Evolutionary conservation across 179 eudicot species (phyloP).

Genomic region (Silene vulgaris): DNA sequence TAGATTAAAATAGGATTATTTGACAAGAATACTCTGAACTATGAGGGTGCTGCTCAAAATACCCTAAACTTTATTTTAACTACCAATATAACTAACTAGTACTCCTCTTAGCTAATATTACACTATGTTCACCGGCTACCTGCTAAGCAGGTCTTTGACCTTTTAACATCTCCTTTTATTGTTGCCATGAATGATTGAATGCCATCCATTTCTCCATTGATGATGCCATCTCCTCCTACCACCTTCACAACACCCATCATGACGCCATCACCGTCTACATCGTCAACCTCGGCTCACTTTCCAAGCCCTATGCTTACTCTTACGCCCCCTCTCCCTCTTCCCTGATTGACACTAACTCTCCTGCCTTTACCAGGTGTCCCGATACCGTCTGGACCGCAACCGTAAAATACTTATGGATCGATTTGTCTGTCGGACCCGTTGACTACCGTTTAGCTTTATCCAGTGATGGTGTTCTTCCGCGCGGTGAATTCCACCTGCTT

Average conservation of each 20-base stretch:
- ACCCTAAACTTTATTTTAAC: too few species aligned
- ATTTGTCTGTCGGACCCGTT: constrained; percentile 79
- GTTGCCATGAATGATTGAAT: too few species aligned
- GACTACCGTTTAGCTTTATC: constrained; percentile 88
- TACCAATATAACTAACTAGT: too few species aligned
- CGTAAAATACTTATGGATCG: constrained; percentile 74
- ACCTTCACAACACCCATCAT: constrained; percentile 18
- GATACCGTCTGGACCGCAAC: constrained; percentile 65
- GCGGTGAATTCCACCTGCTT: constrained; percentile 76
- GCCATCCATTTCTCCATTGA: constrained; percentile 33
- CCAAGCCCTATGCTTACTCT: constrained; percentile 65
- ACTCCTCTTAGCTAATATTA: too few species aligned
- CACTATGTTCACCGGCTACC: too few species aligned
- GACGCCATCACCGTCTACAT: constrained; percentile 43
- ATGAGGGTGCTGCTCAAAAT: too few species aligned
- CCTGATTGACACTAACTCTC: constrained; percentile 42
- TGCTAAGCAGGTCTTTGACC: too few species aligned
- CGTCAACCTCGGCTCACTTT: constrained; percentile 6
- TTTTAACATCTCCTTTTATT: too few species aligned
- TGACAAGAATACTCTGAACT: too few species aligned
- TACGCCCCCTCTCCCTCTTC: constrained; percentile 35
- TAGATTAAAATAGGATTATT: too few species aligned
- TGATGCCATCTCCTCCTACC: constrained; percentile 34
- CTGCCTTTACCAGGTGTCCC: constrained; percentile 53
- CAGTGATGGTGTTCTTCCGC: constrained; percentile 76